Evolutionary conservation across 2,329 filamentous ascomycete species (phyloP), one percentile per base, ranked within the genome.

Genomic region (Orbilia oligospora): DNA sequence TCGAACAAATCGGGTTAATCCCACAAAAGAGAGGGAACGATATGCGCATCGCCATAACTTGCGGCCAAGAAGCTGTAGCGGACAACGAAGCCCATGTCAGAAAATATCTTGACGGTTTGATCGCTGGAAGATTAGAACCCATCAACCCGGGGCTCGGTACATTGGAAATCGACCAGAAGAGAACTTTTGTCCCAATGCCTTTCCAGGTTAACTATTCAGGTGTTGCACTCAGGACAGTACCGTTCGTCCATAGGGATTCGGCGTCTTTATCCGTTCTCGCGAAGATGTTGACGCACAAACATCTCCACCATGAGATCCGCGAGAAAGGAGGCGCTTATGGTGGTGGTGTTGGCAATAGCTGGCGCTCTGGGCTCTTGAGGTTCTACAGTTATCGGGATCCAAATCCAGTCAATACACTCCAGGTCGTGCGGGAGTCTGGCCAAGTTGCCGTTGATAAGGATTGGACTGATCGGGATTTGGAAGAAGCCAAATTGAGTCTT

Each of bases 351-450:
- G 95, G 93, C 83, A 91, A 92, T 53, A 90, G 91, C 24, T 89
- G 92, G 0, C 86, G 97, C 6, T 91, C 93, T 81, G 95, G 94
- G 24, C 84, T 97, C 0, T 98, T 99, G 82, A 93, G 93, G 16
- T 97, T 97, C 86, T 97, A 97, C 86, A 95, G 93, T 53, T 99
- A 99, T 87, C 92, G 96, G 65, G 96, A 99, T 83, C 96, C 96
- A 1, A 97, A 98, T 83, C 95, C 96, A 0, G 87, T 91, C 80
- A 97, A 97, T 84, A 95, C 93, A 0, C 86, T 98, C 81, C 89
- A 89, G 71, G 92, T 97, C 77, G 97, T 97, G 90, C 87, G 88
- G 36, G 91, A 91, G 71, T 92, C 93, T 0, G 96, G 95, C 0
- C 86, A 88, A 24, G 97, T 94, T 90, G 96, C 94, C 0, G 88